Evolutionary conservation across 371 early-diverging fungal species (phyloP).

Genomic region (Synchytrium microbalum): DNA sequence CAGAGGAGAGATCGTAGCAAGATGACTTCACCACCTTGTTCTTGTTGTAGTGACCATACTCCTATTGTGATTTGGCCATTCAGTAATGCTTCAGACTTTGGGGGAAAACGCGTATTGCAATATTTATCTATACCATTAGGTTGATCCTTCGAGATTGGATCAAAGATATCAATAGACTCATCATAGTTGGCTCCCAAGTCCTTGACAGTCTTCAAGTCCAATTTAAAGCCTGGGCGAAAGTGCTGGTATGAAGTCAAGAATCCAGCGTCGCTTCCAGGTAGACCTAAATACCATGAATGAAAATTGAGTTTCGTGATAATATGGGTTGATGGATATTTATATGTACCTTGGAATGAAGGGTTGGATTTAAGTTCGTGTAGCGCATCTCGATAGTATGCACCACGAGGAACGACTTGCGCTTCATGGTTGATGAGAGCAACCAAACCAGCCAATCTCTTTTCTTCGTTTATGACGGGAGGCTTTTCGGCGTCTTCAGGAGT

Average conservation of each 20-base stretch:
- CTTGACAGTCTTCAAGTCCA: constrained; percentile 25
- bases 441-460: constrained; percentile 35
- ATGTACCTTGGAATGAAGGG: constrained; percentile 30
- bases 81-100: too few species aligned
- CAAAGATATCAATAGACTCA: constrained; percentile 43
- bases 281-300: constrained; percentile 22
- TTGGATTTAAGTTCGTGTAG: constrained; percentile 28
- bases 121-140: constrained; percentile 33
- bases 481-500: constrained; percentile 6
- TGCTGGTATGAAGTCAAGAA: constrained; percentile 36
- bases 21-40: constrained; percentile 29
- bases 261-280: constrained; percentile 24
- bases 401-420: constrained; percentile 39
- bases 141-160: constrained; percentile 31
- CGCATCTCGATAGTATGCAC: constrained; percentile 38
- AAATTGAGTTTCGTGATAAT: background rate
- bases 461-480: constrained; percentile 31
- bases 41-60: constrained; percentile 34
- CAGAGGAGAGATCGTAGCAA: constrained; percentile 36
- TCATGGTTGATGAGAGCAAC: constrained; percentile 39
- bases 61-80: constrained; percentile 12
- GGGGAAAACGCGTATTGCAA: too few species aligned
- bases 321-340: background rate
- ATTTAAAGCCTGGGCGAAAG: constrained; percentile 38
- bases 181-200: constrained; percentile 35